A percentile compares a stretch with the other conserved stretches of the same genome.
These are phyloP conservation scores for Aureobasidium pullulans DNA, from an alignment of 2,329 filamentous ascomycete genomes.

Conservation along the genomic window DNA sequence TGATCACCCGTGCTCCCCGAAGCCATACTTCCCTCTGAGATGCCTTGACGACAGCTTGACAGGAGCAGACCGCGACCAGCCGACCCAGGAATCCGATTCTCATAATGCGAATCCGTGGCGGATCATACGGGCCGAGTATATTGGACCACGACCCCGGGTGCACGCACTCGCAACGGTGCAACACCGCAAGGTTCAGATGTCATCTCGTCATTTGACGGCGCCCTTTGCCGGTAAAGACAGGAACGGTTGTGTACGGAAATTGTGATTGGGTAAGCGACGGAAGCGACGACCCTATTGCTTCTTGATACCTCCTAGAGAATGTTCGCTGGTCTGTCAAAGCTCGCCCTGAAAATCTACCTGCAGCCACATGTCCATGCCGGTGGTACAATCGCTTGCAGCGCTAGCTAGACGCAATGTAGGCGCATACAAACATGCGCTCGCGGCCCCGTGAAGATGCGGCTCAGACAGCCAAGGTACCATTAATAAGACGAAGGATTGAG, in stretches of 20 bases:
- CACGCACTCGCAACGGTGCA: neutral
- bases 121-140: neutral
- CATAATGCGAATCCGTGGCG: neutral
- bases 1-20: neutral
- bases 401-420: neutral
- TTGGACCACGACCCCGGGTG: neutral
- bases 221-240: conserved; percentile 5
- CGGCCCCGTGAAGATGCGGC: neutral
- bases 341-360: neutral
- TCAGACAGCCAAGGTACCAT: neutral
- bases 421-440: neutral
- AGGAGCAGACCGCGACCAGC: neutral
- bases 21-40: neutral
- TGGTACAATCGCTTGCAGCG: neutral
- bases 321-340: neutral
- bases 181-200: neutral
- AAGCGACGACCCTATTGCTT: neutral
- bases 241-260: neutral
- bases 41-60: neutral
- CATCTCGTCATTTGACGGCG: neutral
- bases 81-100: neutral
- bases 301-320: neutral
- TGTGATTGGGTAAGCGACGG: neutral
- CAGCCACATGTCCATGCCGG: neutral
- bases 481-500: neutral